These are phyloP conservation scores for Suillus occidentalis DNA, from an alignment of 768 basidiomycete species.

Conservation along the genomic window DNA sequence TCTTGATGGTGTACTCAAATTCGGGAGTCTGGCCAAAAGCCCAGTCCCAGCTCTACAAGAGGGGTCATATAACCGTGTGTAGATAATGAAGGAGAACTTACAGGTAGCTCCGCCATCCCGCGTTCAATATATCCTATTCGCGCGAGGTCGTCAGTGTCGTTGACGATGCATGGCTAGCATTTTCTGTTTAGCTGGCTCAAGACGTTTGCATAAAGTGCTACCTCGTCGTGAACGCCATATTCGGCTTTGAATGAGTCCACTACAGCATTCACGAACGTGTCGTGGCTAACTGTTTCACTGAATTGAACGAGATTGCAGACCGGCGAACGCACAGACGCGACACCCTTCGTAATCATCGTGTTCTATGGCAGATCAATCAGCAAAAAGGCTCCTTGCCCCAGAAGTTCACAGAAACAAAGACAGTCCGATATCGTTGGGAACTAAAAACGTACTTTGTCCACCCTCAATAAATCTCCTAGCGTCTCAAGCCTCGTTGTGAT, in stretches of 20 bases:
- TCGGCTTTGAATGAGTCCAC: slow-evolving; percentile 63
- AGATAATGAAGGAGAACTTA: slow-evolving; percentile 31
- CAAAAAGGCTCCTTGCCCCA: background rate
- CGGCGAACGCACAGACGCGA: slow-evolving; percentile 89
- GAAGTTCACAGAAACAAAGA: background rate
- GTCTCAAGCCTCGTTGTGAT: slow-evolving; percentile 75
- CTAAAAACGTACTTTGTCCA: slow-evolving; percentile 54
- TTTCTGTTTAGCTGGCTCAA: background rate
- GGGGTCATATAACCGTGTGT: background rate
- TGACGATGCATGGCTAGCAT: slow-evolving; percentile 41
- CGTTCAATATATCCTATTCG: slow-evolving; percentile 59
- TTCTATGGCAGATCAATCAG: slow-evolving; percentile 43
- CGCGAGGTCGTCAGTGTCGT: slow-evolving; percentile 46
- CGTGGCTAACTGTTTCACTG: slow-evolving; percentile 55
- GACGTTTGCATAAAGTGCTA: slow-evolving; percentile 3
- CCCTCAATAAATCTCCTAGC: slow-evolving; percentile 70
- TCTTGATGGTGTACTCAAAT: slow-evolving; percentile 64
- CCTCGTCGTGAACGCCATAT: slow-evolving; percentile 45
- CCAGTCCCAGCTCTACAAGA: slow-evolving; percentile 88
- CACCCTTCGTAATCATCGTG: slow-evolving; percentile 79
- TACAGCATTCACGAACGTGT: slow-evolving; percentile 69
- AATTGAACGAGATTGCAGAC: slow-evolving; percentile 79
- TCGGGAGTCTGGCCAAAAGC: slow-evolving; percentile 91
- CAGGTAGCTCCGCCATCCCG: slow-evolving; percentile 75
- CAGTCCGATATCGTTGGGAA: background rate